Conservation (phyloP, 805 yeast genomes). For the Candida taoyuanica region DNA sequence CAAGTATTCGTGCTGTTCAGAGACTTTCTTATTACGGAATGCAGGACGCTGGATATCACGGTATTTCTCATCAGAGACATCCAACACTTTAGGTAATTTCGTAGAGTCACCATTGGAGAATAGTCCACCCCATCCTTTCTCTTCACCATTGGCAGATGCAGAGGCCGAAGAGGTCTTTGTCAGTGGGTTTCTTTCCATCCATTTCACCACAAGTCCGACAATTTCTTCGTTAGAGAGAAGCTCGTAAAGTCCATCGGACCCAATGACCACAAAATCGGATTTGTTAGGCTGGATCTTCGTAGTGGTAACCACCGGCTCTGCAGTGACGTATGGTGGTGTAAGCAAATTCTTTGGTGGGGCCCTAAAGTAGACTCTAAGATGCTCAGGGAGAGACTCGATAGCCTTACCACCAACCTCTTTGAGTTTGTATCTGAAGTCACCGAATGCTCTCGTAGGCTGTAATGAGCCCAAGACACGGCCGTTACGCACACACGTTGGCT, state of each 20-base stretch:
- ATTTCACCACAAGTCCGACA: constrained; percentile 84
- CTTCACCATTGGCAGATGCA: constrained; percentile 7
- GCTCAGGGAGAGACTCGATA: constrained; percentile 60
- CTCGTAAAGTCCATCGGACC: constrained; percentile 91
- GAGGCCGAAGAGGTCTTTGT: constrained; percentile 9
- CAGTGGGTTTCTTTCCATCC: constrained; percentile 78
- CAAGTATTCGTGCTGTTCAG: constrained; percentile 38
- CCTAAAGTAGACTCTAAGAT: constrained; percentile 78
- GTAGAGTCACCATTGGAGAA: constrained; percentile 29
- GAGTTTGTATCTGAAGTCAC: constrained; percentile 92
- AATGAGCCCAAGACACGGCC: constrained; percentile 91
- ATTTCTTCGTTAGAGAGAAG: constrained; percentile 89
- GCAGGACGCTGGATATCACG: constrained; percentile 67
- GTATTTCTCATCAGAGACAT: constrained; percentile 52
- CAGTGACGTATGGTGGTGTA: constrained; percentile 97
- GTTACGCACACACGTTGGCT: constrained; percentile 65
- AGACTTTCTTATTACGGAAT: constrained; percentile 48
- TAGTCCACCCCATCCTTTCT: constrained; percentile 17
- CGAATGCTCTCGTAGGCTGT: constrained; percentile 96
- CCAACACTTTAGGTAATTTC: constrained; percentile 59
- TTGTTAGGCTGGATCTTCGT: constrained; percentile 65
- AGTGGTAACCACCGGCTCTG: constrained; percentile 88
- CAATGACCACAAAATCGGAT: constrained; percentile 86
- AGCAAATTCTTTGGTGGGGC: constrained; percentile 63
- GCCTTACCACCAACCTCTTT: constrained; percentile 44